Evolutionary conservation across 2,329 filamentous ascomycete species (phyloP), one percentile per base, ranked within the genome.

Genomic region (Trichoderma koningii): DNA sequence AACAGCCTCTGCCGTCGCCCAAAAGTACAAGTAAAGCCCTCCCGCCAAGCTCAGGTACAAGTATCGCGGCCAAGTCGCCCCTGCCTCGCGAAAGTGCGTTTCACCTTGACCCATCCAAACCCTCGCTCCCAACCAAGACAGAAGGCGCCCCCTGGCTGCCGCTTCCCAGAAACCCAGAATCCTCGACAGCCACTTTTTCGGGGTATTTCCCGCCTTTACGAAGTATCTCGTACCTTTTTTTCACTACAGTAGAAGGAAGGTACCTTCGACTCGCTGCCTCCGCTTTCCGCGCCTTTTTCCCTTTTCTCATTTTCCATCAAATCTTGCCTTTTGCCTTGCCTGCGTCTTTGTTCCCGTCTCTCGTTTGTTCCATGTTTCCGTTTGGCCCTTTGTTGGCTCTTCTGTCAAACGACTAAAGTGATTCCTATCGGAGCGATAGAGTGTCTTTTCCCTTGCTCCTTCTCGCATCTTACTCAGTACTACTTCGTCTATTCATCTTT

Each of bases 81-180:
- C 63, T 65, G 63, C 55, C 34, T 61, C 56, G 52, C 50, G 38
- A 60, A 64, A 59, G 52, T 64, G 44, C 63, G 63, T 65, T 65
- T 65, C 63, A 61, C 45, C 51, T 61, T 56, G 63, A 55, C 56
- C 63, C 63, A 65, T 65, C 63, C 19, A 61, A 38, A 61, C 50
- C 63, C 56, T 65, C 63, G 48, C 34, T 55, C 56, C 63, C 56
- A 44, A 55, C 63, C 48, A 38, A 38, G 34, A 38, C 34, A 62
- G 50, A 61, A 57, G 19, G 42, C 23, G 44, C 62, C 62, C 62
- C 62, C 55, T 64, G 62, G 62, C 55, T 38, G 53, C 53, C 30
- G 38, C 30, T 44, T 44, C 30, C 53, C 47, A 47, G 53, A 47
- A 51, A 56, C 61, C 57, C 47, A 38, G 53, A 38, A 38, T 38